phyloP scores from a whole-genome alignment of 192 early-diverging fungal genomes.

The Jimgerdemannia flammicorona region DNA sequence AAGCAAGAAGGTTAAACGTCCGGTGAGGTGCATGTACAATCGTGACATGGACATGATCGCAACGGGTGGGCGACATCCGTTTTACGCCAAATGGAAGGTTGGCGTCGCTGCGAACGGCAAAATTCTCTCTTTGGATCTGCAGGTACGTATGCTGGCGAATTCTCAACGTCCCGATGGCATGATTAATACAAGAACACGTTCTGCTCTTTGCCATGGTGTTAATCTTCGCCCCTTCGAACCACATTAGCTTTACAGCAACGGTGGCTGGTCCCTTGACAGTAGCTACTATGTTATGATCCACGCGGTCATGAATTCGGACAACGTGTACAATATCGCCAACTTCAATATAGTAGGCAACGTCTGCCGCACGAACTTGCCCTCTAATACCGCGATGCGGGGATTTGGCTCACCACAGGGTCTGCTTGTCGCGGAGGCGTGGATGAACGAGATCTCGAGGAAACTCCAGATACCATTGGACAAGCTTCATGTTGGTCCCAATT shows the following conservation, averaged over 20 bases:
- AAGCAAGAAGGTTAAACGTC: conserved; percentile 55
- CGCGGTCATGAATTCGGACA: conserved; percentile 72
- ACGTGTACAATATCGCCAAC: conserved; percentile 76
- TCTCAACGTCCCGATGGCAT: not conserved
- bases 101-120: conserved; percentile 67
- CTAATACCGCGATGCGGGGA: conserved; percentile 85
- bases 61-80: conserved; percentile 75
- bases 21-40: conserved; percentile 76
- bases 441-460: conserved; percentile 57
- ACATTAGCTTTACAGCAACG: conserved; percentile 51
- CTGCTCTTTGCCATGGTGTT: no score
- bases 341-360: conserved; percentile 60
- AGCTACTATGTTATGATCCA: conserved; percentile 70
- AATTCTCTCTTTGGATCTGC: conserved; percentile 55
- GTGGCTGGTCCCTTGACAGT: conserved; percentile 63
- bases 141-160: not conserved
- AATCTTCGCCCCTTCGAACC: no score
- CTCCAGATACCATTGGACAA: conserved; percentile 28
- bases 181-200: no score
- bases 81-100: conserved; percentile 73
- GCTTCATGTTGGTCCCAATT: not conserved
- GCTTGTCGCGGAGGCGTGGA: conserved; percentile 74
- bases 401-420: conserved; percentile 87
- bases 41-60: conserved; percentile 84
- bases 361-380: conserved; percentile 80